Conservation (phyloP, 2,329 filamentous ascomycete genomes). For the Byssochlamys sp. region DNA sequence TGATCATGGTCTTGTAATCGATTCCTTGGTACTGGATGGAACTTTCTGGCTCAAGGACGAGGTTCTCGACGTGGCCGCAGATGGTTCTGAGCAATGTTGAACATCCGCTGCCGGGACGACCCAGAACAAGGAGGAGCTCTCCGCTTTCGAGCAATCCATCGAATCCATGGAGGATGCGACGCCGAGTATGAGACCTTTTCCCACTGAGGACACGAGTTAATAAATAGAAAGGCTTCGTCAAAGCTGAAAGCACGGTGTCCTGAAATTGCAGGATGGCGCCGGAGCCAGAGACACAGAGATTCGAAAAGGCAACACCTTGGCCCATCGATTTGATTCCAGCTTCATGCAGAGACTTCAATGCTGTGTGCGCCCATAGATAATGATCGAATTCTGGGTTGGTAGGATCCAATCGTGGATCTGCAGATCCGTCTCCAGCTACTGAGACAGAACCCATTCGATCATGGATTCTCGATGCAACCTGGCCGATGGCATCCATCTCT, state of each 20-base stretch:
- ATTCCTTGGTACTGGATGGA: slow-evolving; percentile 64
- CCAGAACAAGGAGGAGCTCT: slow-evolving; percentile 50
- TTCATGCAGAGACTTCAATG: slow-evolving; percentile 12
- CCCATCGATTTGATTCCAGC: slow-evolving; percentile 11
- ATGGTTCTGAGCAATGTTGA: slow-evolving; percentile 76
- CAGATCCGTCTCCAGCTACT: not conserved
- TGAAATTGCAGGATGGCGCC: slow-evolving; percentile 16
- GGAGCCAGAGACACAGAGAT: slow-evolving; percentile 16
- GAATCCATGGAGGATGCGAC: not conserved
- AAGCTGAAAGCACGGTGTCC: slow-evolving; percentile 14
- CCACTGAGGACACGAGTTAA: not conserved
- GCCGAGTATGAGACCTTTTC: not conserved
- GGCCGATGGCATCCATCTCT: not conserved
- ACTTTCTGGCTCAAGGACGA: slow-evolving; percentile 59
- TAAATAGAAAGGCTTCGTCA: slow-evolving; percentile 17
- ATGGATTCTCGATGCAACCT: not conserved
- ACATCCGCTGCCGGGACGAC: slow-evolving; percentile 46
- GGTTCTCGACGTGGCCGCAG: slow-evolving; percentile 68
- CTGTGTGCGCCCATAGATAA: slow-evolving; percentile 15
- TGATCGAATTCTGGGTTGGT: slow-evolving; percentile 15
- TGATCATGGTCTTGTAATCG: slow-evolving; percentile 48
- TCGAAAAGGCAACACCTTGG: slow-evolving; percentile 17
- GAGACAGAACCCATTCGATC: not conserved
- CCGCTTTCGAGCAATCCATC: slow-evolving; percentile 52
- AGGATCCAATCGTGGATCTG: slow-evolving; percentile 16